Conservation (phyloP, 108 stramenopile species). For the Fragilariopsis cylindrus region DNA sequence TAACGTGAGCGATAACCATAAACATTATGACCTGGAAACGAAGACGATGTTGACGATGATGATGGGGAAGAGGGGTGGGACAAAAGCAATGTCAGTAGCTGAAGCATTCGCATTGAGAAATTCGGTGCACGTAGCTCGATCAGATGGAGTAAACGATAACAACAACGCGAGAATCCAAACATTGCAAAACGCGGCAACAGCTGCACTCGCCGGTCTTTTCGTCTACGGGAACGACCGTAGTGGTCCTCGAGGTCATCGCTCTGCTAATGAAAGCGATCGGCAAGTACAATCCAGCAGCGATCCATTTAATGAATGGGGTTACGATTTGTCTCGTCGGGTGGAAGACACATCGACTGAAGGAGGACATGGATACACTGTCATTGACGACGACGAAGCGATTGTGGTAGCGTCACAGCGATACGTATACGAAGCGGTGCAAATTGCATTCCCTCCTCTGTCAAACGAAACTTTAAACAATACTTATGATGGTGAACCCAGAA, state of each 20-base stretch:
- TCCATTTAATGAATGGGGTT: constrained; percentile 33
- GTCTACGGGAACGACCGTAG: constrained; percentile 44
- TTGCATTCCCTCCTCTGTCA: constrained; percentile 45
- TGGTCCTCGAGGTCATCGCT: not conserved
- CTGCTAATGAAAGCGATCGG: constrained; percentile 6
- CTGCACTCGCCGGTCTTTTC: constrained; percentile 58
- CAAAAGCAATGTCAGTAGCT: constrained; percentile 38
- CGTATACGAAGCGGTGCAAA: constrained; percentile 46
- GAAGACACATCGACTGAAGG: constrained; percentile 21
- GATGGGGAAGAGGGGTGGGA: not conserved
- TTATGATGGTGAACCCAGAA: not conserved
- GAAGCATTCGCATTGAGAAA: constrained; percentile 49
- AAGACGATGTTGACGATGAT: not conserved
- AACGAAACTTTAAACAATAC: not conserved
- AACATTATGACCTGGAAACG: not conserved
- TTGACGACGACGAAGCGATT: constrained; percentile 60
- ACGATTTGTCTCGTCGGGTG: constrained; percentile 43
- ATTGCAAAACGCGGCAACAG: constrained; percentile 49
- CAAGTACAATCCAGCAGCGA: too few species aligned
- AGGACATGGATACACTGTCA: constrained; percentile 42
- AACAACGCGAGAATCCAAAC: constrained; percentile 13
- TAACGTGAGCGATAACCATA: not conserved
- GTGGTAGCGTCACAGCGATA: constrained; percentile 37
- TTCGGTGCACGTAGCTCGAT: constrained; percentile 42
- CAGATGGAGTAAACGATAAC: not conserved